Base-by-base conservation (phyloP, 805 yeast genomes). In the Zygoascus ofunaensis region DNA sequence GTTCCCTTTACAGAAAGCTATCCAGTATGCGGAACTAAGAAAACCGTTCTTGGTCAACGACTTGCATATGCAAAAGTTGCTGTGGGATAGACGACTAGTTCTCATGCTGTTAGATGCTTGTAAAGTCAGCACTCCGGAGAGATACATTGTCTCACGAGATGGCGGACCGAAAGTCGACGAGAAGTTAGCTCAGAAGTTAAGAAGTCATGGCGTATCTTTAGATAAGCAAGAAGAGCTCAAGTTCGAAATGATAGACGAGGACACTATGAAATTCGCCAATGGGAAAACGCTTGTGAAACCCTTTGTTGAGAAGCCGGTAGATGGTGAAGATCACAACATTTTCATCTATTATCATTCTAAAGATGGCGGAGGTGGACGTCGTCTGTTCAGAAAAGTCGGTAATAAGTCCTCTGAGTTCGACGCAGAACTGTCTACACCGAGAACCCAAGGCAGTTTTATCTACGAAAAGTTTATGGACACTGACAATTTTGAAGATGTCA, bases 301-400 rank as follows among this genome's bases (percentile, higher is more conserved):
- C 4, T 92, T 80, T 70, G 98, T 92, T 28, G 99, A 92, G 62
- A 92, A 92, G 55, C 99, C 99, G 0, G 97, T 89, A 3, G 96
- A 92, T 63, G 99, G 99, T 44, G 99, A 92, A 65, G 96, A 92
- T 64, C 99, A 92, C 64, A 92, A 92, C 59, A 90, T 92, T 39
- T 85, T 82, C 62, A 89, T 92, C 34, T 92, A 92, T 65, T 92
- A 90, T 61, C 82, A 89, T 30, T 74, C 76, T 46, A 75, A 82
- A 47, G 82, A 83, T 42, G 99, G 99, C 38, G 99, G 99, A 46
- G 99, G 99, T 52, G 99, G 99, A 22, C 74, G 99, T 49, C 73
- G 94, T 42, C 68, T 92, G 49, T 92, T 92, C 69, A 74, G 99
- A 52, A 92, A 92, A 60, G 94, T 92, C 48, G 98, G 97, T 48